phyloP scores from a whole-genome alignment of 495 filamentous ascomycete genomes.

The Trichoderma erinaceum region DNA sequence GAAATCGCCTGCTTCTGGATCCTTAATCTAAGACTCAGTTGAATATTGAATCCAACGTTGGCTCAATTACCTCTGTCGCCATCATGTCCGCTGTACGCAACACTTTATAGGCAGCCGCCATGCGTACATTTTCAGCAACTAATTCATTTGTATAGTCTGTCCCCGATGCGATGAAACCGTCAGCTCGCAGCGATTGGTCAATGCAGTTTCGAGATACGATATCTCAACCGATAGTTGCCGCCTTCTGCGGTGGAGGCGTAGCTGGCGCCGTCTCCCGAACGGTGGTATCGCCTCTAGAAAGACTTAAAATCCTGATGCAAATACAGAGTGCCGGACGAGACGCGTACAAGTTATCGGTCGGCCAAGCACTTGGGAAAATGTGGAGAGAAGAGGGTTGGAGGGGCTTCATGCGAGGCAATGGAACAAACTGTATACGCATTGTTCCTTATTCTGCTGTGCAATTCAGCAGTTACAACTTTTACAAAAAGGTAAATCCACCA shows the following conservation, averaged over 20 bases:
- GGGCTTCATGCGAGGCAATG: slow-evolving; percentile 95
- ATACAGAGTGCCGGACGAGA: slow-evolving; percentile 85
- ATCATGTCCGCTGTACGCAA: slow-evolving; percentile 10
- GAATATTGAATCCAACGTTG: neutral
- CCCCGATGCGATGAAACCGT: neutral
- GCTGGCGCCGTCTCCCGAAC: slow-evolving; percentile 96
- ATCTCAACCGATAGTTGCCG: slow-evolving; percentile 75
- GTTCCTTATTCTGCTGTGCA: slow-evolving; percentile 97
- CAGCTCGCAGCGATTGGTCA: neutral
- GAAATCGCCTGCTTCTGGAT: neutral
- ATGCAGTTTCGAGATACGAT: slow-evolving; percentile 42
- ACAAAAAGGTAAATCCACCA: slow-evolving; percentile 72
- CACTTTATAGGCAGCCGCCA: neutral
- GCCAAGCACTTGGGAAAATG: slow-evolving; percentile 86
- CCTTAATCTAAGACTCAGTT: neutral
- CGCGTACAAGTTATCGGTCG: slow-evolving; percentile 87
- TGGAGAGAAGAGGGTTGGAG: slow-evolving; percentile 93
- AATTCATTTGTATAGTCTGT: neutral
- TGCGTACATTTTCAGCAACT: neutral
- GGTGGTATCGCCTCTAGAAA: slow-evolving; percentile 90
- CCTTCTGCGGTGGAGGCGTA: slow-evolving; percentile 92
- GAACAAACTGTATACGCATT: slow-evolving; percentile 96
- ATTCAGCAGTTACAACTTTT: slow-evolving; percentile 96
- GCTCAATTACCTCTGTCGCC: neutral
- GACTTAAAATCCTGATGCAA: slow-evolving; percentile 95